Percentiles rank a stretch among this genome's conserved stretches.
These are phyloP conservation scores for Pseudogymnoascus sp. DNA, from an alignment of 2,329 filamentous ascomycete genomes.

Conservation along the genomic window DNA sequence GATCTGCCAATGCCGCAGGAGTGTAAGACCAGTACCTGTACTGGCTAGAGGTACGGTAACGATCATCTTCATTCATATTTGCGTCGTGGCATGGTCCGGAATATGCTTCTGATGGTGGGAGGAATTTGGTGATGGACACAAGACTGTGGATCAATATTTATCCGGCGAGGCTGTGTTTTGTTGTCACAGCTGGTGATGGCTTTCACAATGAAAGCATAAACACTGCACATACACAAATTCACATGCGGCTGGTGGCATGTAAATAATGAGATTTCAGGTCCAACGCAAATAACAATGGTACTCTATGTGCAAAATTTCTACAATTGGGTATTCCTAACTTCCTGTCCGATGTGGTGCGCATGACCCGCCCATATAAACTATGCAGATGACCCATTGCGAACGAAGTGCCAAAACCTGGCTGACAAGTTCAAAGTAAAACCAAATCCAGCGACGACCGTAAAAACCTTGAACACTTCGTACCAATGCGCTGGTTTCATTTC, in stretches of 20 bases:
- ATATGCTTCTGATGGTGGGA: neutral
- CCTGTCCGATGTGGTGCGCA: neutral
- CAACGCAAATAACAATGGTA: neutral
- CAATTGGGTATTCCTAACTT: neutral
- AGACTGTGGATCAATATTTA: neutral
- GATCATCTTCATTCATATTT: constrained; percentile 60
- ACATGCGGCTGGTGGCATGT: neutral
- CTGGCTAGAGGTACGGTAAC: constrained; percentile 84
- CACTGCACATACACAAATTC: neutral
- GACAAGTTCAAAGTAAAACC: constrained; percentile 23
- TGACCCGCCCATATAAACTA: neutral
- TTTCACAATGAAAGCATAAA: neutral
- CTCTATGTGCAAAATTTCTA: neutral
- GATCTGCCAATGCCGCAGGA: constrained; percentile 56
- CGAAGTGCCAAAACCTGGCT: constrained; percentile 12
- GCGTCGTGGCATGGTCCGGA: neutral
- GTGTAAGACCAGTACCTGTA: constrained; percentile 91
- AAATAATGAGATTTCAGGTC: neutral
- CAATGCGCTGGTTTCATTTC: constrained; percentile 27
- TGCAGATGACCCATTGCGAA: neutral
- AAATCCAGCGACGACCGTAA: constrained; percentile 25
- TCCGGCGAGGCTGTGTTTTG: constrained; percentile 3
- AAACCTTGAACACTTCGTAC: constrained; percentile 28
- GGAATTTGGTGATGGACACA: neutral
- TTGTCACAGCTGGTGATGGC: neutral